Percentiles rank a stretch among this genome's conserved stretches.
Conservation (phyloP, 345 rosid genomes). For the Viola odorata region DNA sequence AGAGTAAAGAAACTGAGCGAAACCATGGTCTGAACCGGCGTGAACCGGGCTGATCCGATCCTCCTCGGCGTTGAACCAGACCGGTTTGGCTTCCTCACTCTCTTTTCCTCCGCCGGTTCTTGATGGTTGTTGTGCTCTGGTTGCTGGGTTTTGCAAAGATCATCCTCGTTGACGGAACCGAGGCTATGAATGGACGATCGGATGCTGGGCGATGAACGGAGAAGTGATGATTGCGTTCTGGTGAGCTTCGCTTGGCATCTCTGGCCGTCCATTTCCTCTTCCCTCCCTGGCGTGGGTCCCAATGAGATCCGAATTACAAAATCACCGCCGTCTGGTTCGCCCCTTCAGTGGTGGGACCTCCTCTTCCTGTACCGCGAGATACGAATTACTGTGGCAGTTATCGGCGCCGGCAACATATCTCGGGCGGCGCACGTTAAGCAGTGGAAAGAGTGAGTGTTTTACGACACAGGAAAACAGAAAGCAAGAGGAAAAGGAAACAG, state of each 20-base stretch:
- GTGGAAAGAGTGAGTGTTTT: constrained; percentile 19
- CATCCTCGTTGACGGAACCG: constrained; percentile 56
- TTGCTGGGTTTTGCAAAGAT: constrained; percentile 28
- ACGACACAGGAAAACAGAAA: constrained; percentile 8
- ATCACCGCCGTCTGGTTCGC: constrained; percentile 14
- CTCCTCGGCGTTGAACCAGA: constrained; percentile 40
- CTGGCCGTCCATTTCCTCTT: constrained; percentile 50
- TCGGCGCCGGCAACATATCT: constrained; percentile 42
- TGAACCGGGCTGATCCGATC: constrained; percentile 45
- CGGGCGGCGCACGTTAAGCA: constrained; percentile 32
- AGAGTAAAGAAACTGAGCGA: constrained; percentile 45
- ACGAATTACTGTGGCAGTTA: constrained; percentile 27
- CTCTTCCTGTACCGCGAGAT: constrained; percentile 49
- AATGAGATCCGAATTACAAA: not conserved
- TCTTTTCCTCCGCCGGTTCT: constrained; percentile 32
- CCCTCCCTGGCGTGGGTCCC: not conserved
- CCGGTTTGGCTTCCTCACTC: constrained; percentile 19
- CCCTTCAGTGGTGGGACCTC: not conserved
- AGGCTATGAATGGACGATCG: constrained; percentile 88
- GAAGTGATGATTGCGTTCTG: constrained; percentile 74
- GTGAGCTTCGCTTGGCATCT: constrained; percentile 64
- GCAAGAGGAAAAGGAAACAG: not conserved
- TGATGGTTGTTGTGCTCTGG: constrained; percentile 6
- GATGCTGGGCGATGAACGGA: constrained; percentile 74
- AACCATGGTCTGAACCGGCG: constrained; percentile 49